Evolutionary conservation across 306 rosid genomes (phyloP).

Genomic region (Lablab purpureus): DNA sequence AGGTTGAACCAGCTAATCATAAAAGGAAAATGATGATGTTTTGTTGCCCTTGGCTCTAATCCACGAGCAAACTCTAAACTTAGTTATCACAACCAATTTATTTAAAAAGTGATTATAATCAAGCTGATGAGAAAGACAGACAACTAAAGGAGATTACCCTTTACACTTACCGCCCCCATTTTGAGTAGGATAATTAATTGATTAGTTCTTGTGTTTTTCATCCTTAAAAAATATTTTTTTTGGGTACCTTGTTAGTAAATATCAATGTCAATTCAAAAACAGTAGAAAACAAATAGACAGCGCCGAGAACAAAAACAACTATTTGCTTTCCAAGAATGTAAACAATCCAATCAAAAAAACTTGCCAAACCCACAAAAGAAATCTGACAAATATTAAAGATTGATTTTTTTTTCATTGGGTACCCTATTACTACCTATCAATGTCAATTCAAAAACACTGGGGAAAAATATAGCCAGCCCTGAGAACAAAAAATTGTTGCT

Average conservation of each 20-base stretch:
- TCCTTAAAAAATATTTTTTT: neutral
- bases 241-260: neutral
- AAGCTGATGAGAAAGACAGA: neutral
- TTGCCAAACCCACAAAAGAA: slow-evolving; percentile 29
- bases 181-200: neutral
- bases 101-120: neutral
- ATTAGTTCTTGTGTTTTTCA: slow-evolving; percentile 14
- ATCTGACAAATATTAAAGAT: too few species aligned
- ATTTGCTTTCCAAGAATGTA: slow-evolving; percentile 23
- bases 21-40: too few species aligned
- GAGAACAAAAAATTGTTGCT: slow-evolving; percentile 14
- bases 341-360: neutral
- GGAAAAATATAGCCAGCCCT: too few species aligned
- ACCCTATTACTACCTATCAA: too few species aligned
- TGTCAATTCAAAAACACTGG: too few species aligned
- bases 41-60: too few species aligned
- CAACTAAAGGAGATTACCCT: neutral
- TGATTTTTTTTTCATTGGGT: too few species aligned
- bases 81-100: too few species aligned
- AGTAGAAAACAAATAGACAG: neutral
- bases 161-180: neutral
- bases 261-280: slow-evolving; percentile 1
- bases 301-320: neutral
- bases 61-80: too few species aligned
- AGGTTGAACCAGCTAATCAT: too few species aligned